These are phyloP conservation scores for Trichocladium uniseriatum DNA, from an alignment of 495 filamentous ascomycete species.

Conservation along the genomic window DNA sequence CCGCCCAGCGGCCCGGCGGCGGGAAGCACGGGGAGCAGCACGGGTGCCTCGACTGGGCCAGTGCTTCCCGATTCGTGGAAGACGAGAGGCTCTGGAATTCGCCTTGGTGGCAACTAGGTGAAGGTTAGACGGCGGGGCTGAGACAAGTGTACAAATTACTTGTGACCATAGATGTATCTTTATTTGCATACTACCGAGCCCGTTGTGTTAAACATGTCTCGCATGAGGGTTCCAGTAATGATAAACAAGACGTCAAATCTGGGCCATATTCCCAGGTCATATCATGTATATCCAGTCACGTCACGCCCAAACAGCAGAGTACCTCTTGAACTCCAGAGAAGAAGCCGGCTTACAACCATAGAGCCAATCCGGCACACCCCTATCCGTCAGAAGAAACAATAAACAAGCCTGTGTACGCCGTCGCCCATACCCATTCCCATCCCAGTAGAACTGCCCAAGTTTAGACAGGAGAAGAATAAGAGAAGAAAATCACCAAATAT, in stretches of 20 bases:
- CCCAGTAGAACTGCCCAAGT: background rate
- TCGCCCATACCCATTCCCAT: background rate
- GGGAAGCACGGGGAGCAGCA: constrained; percentile 29
- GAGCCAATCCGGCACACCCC: background rate
- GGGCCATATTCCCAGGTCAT: too few relatives aligned
- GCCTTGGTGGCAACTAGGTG: constrained; percentile 55
- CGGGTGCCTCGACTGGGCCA: constrained; percentile 26
- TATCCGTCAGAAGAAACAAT: background rate
- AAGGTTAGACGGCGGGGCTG: too few relatives aligned
- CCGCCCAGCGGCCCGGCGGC: constrained; percentile 24
- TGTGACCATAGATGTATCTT: too few relatives aligned
- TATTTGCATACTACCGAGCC: too few relatives aligned
- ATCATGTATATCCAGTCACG: background rate
- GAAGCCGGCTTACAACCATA: constrained; percentile 10
- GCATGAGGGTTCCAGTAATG: too few relatives aligned
- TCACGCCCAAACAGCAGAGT: background rate
- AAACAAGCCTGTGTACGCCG: background rate
- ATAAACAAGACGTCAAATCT: too few relatives aligned
- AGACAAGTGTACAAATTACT: background rate
- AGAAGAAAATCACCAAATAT: constrained; percentile 19
- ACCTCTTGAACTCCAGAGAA: constrained; percentile 6
- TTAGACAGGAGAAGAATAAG: background rate
- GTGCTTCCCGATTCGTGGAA: constrained; percentile 54
- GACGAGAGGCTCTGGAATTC: constrained; percentile 54
- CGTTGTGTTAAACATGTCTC: background rate